A percentile compares a stretch with the other conserved stretches of the same genome.
Conservation (phyloP, 2,329 filamentous ascomycete genomes). For the Arthrobotrys entomopaga region DNA sequence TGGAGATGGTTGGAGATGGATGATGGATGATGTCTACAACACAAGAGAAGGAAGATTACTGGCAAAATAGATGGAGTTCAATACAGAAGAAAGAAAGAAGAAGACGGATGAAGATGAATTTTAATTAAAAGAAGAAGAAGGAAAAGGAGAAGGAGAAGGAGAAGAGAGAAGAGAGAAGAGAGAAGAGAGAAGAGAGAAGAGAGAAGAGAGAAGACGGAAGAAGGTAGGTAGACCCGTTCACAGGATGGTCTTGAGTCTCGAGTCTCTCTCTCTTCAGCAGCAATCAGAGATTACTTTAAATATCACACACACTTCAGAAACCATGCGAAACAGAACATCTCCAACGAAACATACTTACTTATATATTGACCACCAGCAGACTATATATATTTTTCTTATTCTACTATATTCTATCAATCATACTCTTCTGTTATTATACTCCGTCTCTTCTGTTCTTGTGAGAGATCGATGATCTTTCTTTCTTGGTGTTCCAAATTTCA, state of each 20-base stretch:
- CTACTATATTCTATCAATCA: not conserved
- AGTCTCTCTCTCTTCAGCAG: too few relatives aligned
- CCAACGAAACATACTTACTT: too few relatives aligned
- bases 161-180: conserved; percentile 7
- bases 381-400: not conserved
- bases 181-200: not conserved
- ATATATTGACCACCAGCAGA: not conserved
- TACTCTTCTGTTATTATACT: not conserved
- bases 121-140: conserved; percentile 16
- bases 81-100: conserved; percentile 3
- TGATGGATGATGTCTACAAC: not conserved
- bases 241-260: too few relatives aligned
- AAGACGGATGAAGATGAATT: conserved; percentile 7
- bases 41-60: not conserved
- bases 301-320: conserved; percentile 36
- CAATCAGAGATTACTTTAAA: conserved; percentile 46
- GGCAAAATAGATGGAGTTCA: not conserved
- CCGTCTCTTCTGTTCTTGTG: not conserved
- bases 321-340: not conserved
- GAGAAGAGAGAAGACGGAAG: not conserved
- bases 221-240: too few relatives aligned
- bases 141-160: not conserved
- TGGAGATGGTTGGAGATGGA: not conserved
- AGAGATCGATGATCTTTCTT: not conserved
- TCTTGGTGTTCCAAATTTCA: conserved; percentile 37